These are phyloP conservation scores for Prunus armeniaca DNA, from an alignment of 306 rosid species.

Conservation along the genomic window DNA sequence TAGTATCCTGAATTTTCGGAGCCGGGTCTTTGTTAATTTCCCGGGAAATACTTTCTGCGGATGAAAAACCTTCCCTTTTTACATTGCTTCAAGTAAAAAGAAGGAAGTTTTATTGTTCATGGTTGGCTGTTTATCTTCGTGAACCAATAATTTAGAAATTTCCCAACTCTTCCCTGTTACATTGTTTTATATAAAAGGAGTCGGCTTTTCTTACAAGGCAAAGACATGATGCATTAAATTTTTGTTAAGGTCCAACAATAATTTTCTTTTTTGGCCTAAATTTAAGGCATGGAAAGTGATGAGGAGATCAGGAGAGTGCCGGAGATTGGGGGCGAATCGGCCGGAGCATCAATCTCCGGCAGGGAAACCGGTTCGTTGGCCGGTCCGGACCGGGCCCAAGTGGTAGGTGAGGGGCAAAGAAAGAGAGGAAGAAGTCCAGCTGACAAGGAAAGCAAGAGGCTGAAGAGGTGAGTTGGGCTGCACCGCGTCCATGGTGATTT, in stretches of 20 bases:
- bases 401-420: conserved; percentile 61
- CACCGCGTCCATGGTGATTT: background rate
- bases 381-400: conserved; percentile 67
- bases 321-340: conserved; percentile 85
- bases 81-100: background rate
- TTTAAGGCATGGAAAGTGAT: conserved; percentile 80
- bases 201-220: background rate
- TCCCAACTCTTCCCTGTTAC: background rate
- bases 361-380: conserved; percentile 50
- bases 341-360: conserved; percentile 73
- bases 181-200: background rate
- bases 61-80: conserved; percentile 4
- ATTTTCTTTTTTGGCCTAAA: background rate
- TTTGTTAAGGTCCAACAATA: background rate
- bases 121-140: background rate
- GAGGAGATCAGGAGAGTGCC: conserved; percentile 99
- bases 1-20: background rate
- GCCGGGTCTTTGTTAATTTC: background rate
- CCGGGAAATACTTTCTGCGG: background rate
- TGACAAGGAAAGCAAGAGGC: conserved; percentile 93
- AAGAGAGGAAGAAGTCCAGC: conserved; percentile 92
- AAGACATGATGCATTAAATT: background rate
- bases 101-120: background rate
- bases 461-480: conserved; percentile 63
- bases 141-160: background rate